Conservation (phyloP, 768 basidiomycete species). For the Brasilioporus rufonigricans region DNA sequence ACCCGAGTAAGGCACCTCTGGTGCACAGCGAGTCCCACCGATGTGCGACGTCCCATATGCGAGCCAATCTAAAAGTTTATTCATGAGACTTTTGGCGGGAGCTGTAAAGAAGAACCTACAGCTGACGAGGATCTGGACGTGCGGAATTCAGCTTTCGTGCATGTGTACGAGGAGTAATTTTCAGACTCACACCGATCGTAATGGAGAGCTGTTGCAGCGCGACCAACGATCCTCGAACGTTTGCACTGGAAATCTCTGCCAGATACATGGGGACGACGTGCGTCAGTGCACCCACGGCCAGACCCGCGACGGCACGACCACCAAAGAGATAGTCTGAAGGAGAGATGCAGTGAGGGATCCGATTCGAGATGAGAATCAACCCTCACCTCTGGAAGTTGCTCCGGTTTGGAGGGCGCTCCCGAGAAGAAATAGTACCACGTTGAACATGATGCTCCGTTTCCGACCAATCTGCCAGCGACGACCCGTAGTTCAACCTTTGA, state of each 20-base stretch:
- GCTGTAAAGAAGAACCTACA: constrained; percentile 17
- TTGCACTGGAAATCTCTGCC: constrained; percentile 40
- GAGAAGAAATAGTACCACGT: constrained; percentile 29
- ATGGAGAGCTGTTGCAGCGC: constrained; percentile 36
- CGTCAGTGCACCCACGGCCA: constrained; percentile 20
- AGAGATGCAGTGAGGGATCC: neutral
- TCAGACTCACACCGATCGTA: constrained; percentile 32
- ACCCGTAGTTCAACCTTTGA: neutral
- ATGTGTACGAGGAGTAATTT: neutral
- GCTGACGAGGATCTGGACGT: constrained; percentile 29
- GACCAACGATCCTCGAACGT: constrained; percentile 37
- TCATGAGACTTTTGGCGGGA: neutral
- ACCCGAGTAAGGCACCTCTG: constrained; percentile 27
- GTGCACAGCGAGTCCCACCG: constrained; percentile 33
- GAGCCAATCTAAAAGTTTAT: constrained; percentile 27
- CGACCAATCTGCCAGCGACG: constrained; percentile 23
- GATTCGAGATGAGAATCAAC: neutral
- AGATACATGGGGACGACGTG: constrained; percentile 34
- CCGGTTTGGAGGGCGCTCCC: constrained; percentile 32
- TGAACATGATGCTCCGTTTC: constrained; percentile 27
- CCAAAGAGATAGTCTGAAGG: constrained; percentile 26
- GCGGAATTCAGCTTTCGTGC: neutral
- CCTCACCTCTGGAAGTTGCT: constrained; percentile 25
- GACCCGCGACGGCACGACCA: constrained; percentile 26
- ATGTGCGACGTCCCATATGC: constrained; percentile 34